phyloP scores from a whole-genome alignment of 106 monocot species.

The Allium fistulosum region DNA sequence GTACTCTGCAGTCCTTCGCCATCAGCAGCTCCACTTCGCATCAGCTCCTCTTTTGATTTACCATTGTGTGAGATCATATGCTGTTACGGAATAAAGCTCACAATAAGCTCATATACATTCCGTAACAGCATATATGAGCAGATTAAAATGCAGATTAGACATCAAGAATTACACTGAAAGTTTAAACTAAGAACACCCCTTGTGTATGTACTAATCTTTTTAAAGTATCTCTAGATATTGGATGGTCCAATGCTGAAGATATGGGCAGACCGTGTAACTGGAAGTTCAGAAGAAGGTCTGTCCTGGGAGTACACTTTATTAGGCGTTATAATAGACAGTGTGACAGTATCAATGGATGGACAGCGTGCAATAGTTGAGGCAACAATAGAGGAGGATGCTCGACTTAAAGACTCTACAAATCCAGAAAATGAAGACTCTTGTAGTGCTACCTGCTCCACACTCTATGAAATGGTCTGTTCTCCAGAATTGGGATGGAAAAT shows the following conservation, averaged over 20 bases:
- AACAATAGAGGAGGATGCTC: constrained; percentile 69
- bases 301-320: constrained; percentile 85
- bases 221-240: constrained; percentile 37
- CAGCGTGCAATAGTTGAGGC: constrained; percentile 70
- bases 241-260: constrained; percentile 84
- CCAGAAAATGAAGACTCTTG: constrained; percentile 52
- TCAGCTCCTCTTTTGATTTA: too few species aligned
- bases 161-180: not conserved
- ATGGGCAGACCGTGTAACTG: constrained; percentile 75
- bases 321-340: constrained; percentile 61
- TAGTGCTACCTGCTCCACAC: constrained; percentile 45
- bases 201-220: not conserved
- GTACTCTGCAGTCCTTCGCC: too few species aligned
- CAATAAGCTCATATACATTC: too few species aligned
- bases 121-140: too few species aligned
- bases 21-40: too few species aligned
- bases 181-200: not conserved
- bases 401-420: constrained; percentile 27
- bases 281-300: constrained; percentile 58
- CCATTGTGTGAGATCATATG: too few species aligned
- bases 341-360: constrained; percentile 76
- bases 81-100: too few species aligned
- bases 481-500: constrained; percentile 75
- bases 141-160: too few species aligned
- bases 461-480: constrained; percentile 53